phyloP scores from a whole-genome alignment of 345 rosid genomes.

The Gossypioides kirkii region DNA sequence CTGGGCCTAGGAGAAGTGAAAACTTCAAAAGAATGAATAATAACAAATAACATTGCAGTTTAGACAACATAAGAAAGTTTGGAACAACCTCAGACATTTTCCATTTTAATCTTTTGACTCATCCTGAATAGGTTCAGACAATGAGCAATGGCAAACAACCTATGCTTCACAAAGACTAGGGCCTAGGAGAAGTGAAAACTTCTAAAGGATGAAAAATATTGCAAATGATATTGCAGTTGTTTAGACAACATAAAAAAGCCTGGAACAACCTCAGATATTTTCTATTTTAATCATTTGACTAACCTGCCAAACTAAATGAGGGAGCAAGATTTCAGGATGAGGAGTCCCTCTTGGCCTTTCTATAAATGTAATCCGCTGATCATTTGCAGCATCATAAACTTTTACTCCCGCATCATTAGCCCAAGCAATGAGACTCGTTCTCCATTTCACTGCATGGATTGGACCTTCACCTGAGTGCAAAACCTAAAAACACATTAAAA shows the following conservation, averaged over 20 bases:
- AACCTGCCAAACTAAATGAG: conserved; percentile 99
- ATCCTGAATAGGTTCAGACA: conserved; percentile 44
- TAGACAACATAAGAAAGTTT: background rate
- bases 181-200: background rate
- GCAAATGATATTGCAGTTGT: background rate
- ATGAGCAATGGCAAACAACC: conserved; percentile 15
- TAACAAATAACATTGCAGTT: background rate
- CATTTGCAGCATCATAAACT: conserved; percentile 88
- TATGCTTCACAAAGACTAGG: background rate
- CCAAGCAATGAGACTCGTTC: conserved; percentile 93
- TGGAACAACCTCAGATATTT: background rate
- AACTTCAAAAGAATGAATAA: conserved; percentile 4
- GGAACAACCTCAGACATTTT: background rate
- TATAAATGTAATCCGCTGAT: conserved; percentile 89
- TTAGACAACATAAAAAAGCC: background rate
- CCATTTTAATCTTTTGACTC: conserved; percentile 24
- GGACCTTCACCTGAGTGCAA: conserved; percentile 99
- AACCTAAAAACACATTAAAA: conserved; percentile 40
- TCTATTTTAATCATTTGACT: conserved; percentile 17
- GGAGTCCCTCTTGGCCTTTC: conserved; percentile 94
- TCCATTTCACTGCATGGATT: conserved; percentile 89
- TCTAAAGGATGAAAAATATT: background rate
- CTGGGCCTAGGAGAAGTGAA: background rate
- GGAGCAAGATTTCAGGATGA: conserved; percentile 80
- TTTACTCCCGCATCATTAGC: conserved; percentile 97